These are phyloP conservation scores for Tulasnella sp. DNA, from an alignment of 768 basidiomycete genomes.

Conservation along the genomic window DNA sequence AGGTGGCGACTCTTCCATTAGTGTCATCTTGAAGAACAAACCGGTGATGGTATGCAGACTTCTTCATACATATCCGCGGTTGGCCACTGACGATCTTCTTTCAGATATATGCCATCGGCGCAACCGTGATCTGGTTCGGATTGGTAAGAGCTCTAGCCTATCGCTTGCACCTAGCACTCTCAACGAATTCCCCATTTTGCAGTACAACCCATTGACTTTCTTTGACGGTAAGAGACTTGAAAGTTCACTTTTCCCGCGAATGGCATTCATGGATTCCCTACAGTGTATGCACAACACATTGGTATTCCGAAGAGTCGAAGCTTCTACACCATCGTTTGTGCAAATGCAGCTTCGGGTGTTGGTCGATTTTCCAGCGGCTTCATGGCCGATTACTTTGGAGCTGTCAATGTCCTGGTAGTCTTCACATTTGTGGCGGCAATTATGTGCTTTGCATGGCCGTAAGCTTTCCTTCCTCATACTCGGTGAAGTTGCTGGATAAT, in stretches of 20 bases:
- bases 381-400: constrained; percentile 30
- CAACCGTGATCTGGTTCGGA: constrained; percentile 8
- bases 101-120: not conserved
- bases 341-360: constrained; percentile 22
- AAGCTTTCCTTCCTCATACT: constrained; percentile 21
- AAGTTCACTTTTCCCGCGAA: too few relatives aligned
- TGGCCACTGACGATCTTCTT: constrained; percentile 27
- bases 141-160: constrained; percentile 4
- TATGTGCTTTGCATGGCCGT: constrained; percentile 62
- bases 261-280: too few relatives aligned
- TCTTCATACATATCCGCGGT: constrained; percentile 42
- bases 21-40: constrained; percentile 43
- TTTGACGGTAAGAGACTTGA: constrained; percentile 33
- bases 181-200: not conserved
- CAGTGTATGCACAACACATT: constrained; percentile 1
- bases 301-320: constrained; percentile 17
- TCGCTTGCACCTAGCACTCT: too few relatives aligned
- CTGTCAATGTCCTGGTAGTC: constrained; percentile 55
- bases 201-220: constrained; percentile 20
- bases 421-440: constrained; percentile 43
- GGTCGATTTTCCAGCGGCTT: constrained; percentile 24
- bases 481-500: not conserved
- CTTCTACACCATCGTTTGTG: constrained; percentile 20
- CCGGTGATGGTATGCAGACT: constrained; percentile 41
- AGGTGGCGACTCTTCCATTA: constrained; percentile 38